Conservation (phyloP, 2,329 filamentous ascomycete genomes). For the Fusarium lyarnte region DNA sequence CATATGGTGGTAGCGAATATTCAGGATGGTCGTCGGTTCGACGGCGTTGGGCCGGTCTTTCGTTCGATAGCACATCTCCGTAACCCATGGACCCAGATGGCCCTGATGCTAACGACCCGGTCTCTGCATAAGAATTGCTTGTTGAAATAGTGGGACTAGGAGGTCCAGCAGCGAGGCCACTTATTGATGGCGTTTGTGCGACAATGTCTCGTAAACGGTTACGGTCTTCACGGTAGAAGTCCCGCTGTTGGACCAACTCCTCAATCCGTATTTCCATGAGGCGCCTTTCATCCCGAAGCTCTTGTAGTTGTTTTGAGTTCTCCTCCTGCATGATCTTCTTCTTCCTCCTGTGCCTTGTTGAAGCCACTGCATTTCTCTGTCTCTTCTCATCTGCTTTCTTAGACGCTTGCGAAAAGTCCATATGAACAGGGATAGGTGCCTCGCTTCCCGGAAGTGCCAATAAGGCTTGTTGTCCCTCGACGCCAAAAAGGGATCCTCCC, state of each 20-base stretch:
- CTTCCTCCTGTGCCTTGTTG: conserved; percentile 81
- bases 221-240: conserved; percentile 78
- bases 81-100: conserved; percentile 47
- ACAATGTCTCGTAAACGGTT: conserved; percentile 77
- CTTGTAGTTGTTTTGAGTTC: conserved; percentile 73
- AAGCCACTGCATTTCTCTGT: conserved; percentile 85
- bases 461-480: conserved; percentile 51
- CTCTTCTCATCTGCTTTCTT: conserved; percentile 86
- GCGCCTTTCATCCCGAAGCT: conserved; percentile 73
- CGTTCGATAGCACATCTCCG: conserved; percentile 55
- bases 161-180: conserved; percentile 62
- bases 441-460: conserved; percentile 52
- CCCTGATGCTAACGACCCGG: conserved; percentile 48
- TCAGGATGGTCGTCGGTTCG: conserved; percentile 60
- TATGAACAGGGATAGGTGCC: conserved; percentile 66
- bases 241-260: conserved; percentile 56
- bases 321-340: conserved; percentile 85
- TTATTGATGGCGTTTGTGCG: conserved; percentile 65
- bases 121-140: conserved; percentile 50
- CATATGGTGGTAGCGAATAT: conserved; percentile 53
- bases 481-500: conserved; percentile 38
- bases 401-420: conserved; percentile 84
- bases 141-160: conserved; percentile 59
- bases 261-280: conserved; percentile 67
- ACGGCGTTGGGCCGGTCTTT: conserved; percentile 58